Conservation (phyloP, 768 basidiomycete species). For the Chalciporus pseudorubinellus region DNA sequence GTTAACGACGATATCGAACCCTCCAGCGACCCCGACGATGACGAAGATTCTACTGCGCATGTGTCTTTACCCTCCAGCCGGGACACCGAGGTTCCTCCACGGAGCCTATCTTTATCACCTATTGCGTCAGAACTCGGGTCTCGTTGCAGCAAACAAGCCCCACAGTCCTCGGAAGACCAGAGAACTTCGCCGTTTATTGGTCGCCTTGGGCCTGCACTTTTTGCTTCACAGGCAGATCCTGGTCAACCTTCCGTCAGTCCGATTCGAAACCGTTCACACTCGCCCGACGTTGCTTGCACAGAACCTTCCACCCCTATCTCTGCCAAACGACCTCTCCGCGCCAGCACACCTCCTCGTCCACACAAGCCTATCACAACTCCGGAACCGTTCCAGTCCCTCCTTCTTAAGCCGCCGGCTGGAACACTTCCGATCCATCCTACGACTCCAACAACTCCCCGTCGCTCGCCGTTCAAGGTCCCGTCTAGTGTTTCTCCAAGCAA, state of each 20-base stretch:
- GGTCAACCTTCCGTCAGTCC: slow-evolving; percentile 5
- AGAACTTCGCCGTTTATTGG: slow-evolving; percentile 24
- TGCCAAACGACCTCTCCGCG: slow-evolving; percentile 18
- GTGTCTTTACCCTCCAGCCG: slow-evolving; percentile 1
- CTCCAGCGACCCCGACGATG: slow-evolving; percentile 26
- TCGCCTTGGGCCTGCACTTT: slow-evolving; percentile 29
- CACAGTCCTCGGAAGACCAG: background rate
- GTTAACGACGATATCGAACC: slow-evolving; percentile 15
- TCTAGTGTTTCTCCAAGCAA: slow-evolving; percentile 36
- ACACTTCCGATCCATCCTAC: slow-evolving; percentile 25
- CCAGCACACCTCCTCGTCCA: slow-evolving; percentile 36
- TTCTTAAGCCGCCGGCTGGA: slow-evolving; percentile 25
- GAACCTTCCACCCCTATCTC: slow-evolving; percentile 30
- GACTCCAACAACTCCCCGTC: slow-evolving; percentile 36
- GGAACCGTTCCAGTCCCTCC: slow-evolving; percentile 30
- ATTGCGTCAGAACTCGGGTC: background rate
- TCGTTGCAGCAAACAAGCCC: slow-evolving; percentile 1
- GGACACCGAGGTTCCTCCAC: slow-evolving; percentile 5
- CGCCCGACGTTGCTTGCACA: background rate
- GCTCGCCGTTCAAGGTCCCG: slow-evolving; percentile 18
- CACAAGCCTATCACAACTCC: slow-evolving; percentile 35
- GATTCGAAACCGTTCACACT: slow-evolving; percentile 2
- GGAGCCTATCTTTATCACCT: slow-evolving; percentile 12
- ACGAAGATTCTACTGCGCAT: slow-evolving; percentile 11
- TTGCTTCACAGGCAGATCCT: slow-evolving; percentile 9